A percentile compares a stretch with the other conserved stretches of the same genome.
These are phyloP conservation scores for Dendrothele bispora DNA, from an alignment of 768 basidiomycete species.

Conservation along the genomic window DNA sequence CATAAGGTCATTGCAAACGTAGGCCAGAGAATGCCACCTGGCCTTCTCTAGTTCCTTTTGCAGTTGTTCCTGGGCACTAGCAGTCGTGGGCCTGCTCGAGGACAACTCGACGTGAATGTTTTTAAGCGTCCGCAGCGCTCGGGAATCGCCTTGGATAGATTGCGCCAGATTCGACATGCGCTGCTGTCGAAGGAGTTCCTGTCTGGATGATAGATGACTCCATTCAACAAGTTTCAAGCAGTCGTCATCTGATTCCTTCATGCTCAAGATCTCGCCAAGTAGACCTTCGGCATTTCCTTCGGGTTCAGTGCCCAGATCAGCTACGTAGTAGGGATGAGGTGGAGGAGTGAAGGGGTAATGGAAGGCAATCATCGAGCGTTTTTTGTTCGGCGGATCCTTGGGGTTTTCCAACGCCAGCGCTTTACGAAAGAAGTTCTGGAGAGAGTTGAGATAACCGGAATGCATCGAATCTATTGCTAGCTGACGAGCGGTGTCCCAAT, in stretches of 20 bases:
- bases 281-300: not conserved
- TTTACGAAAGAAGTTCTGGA: not conserved
- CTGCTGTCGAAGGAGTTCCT: not conserved
- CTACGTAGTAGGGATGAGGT: not conserved
- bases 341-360: not conserved
- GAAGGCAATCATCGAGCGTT: not conserved
- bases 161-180: not conserved
- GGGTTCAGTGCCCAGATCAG: not conserved
- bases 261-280: not conserved
- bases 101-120: not conserved
- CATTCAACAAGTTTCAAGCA: not conserved
- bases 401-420: not conserved
- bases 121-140: not conserved
- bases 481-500: slow-evolving; percentile 34
- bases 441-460: slow-evolving; percentile 1
- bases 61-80: not conserved
- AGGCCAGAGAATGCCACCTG: not conserved
- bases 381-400: not conserved
- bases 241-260: not conserved
- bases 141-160: not conserved
- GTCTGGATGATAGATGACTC: not conserved
- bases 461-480: slow-evolving; percentile 38
- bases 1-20: slow-evolving; percentile 2
- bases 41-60: not conserved
- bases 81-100: not conserved